Base-by-base conservation (phyloP, 257 asterid genomes). In the Nicotiana attenuata region DNA sequence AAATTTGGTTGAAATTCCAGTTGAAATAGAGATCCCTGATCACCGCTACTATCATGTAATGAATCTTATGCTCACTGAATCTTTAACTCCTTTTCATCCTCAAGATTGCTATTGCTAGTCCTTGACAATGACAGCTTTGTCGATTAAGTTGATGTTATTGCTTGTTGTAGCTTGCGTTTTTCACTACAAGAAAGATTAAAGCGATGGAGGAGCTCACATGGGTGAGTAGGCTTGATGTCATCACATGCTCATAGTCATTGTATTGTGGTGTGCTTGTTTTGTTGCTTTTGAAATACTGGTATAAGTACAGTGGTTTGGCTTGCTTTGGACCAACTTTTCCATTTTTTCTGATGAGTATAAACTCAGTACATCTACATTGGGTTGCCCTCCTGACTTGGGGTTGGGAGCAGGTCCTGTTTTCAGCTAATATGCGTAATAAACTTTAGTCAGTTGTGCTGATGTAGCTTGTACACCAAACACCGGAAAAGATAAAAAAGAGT, bases 191-290 rank as follows among this genome's bases (percentile, higher is more conserved):
- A 88, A 86, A 91, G 71, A 91, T 92, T 78, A 86, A 88, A 78
- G 99, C 97, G 47, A 89, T 88, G 97, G 99, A 96, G 88, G 99
- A 96, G 88, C 97, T 96, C 78, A 96, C 97, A 78, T 92, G 98
- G 99, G 99, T 94, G 85, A 83, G 92, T 89, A 63, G 28, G 47
- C 80, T 77, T 10, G n/a, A 7, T 81, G 13, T 45, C 57, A 52
- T 31, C 35, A 26, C 50, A 29, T 45, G 52, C 53, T 60, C 73
- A 65, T 52, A 35, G 24, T 82, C 14, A 56, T 76, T 41, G 64
- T 29, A 14, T 50, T 65, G 16, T 47, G 2, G 0, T 75, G 80
- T 3, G 10, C 68, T 41, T 41, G 47, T 63, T 60, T 47, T 73
- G 10, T 76, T 50, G 66, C 77, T 71, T 22, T 81, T 81, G 78